Evolutionary conservation across 2,329 filamentous ascomycete genomes (phyloP), one percentile per base, ranked within the genome.

Genomic region (Aspergillus chevalieri): DNA sequence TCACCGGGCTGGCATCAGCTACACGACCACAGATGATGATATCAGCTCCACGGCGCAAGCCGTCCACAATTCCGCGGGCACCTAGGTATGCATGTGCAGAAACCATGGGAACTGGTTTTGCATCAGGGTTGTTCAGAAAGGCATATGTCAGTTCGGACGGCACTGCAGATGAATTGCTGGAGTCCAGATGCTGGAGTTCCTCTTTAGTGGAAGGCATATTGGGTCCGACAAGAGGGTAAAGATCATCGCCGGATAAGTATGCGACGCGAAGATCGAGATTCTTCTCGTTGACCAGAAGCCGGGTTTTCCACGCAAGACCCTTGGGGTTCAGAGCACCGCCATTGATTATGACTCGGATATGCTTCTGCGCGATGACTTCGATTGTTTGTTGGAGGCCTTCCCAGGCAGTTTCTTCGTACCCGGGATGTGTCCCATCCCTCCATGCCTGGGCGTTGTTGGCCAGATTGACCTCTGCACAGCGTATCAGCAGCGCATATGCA

Each of bases 271-370:
- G 49, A n/a, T 63, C 47, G 21, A 69, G 59, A 0, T 58, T 57
- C 53, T 64, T 69, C 10, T 69, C 60, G 7, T 51, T 57, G 14
- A 71, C 69, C 51, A 79, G 52, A 15, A 68, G 58, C 4, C 69
- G 61, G 0, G 74, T 67, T 49, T 74, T 72, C 46, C 74, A 57
- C 2, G 79, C 77, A 14, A 83, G 57, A 0, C 74, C 77, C 49
- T 70, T 69, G 0, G 80, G 80, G 49, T 82, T 78, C 14, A 78
- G 69, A 2, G 74, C 77, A 0, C 81, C 80, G 2, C 80, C 80
- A 55, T 83, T 82, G 48, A 81, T 68, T 33, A 80, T 68, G 10
- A 82, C 67, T 52, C 78, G 79, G 64, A 82, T 81, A 0, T 69
- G 59, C 51, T 78, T 74, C 44, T 74, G 64, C 1, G 70, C 63